Conservation (phyloP, 768 basidiomycete genomes). For the Tremella mesenterica region DNA sequence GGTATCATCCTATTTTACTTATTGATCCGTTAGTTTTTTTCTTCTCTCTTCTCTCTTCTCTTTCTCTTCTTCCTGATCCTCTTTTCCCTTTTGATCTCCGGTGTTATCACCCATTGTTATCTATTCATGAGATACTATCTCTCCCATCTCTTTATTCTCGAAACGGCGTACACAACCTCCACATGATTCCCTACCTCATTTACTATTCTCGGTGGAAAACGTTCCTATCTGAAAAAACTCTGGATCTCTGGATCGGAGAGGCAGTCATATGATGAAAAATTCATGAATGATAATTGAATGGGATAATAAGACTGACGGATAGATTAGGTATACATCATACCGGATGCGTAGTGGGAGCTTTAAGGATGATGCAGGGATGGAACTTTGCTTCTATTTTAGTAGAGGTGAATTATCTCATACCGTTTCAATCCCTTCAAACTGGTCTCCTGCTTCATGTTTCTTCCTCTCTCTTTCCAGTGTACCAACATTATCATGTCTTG, state of each 20-base stretch:
- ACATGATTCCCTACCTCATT: no score
- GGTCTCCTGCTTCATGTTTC: background rate
- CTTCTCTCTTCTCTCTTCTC: background rate
- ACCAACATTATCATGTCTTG: background rate
- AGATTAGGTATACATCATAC: conserved; percentile 41
- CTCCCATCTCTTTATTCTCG: background rate
- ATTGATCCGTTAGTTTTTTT: conserved; percentile 35
- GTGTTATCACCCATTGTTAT: background rate
- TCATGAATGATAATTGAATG: no score
- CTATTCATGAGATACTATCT: background rate
- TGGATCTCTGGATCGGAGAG: background rate
- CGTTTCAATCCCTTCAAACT: background rate
- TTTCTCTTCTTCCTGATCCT: background rate
- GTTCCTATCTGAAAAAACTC: background rate
- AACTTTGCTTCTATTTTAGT: conserved; percentile 39
- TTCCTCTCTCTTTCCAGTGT: background rate
- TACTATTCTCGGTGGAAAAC: no score
- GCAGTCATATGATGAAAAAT: background rate
- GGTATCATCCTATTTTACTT: conserved; percentile 29
- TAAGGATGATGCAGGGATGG: conserved; percentile 37
- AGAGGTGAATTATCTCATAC: conserved; percentile 24
- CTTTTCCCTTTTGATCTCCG: background rate
- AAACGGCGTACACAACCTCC: no score
- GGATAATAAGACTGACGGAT: no score
- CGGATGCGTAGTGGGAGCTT: conserved; percentile 35